phyloP scores from a whole-genome alignment of 1,284 basidiomycete species.

The Heimioporus retisporus region DNA sequence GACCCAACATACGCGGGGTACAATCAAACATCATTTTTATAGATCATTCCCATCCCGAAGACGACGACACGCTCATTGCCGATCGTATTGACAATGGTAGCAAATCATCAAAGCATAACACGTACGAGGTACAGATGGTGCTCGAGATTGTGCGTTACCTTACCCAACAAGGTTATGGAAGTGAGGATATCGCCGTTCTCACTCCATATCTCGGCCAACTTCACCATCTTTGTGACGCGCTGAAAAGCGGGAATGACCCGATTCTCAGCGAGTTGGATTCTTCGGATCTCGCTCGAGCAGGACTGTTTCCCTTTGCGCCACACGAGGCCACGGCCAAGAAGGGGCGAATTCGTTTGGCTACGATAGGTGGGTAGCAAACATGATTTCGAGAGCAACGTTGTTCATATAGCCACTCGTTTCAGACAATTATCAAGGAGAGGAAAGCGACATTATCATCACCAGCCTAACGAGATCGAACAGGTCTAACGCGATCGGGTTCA shows the following conservation, averaged over 20 bases:
- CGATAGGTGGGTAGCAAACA: conserved; percentile 58
- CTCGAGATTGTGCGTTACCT: conserved; percentile 73
- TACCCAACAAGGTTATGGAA: conserved; percentile 71
- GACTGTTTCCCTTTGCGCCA: background rate
- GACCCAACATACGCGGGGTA: conserved; percentile 62
- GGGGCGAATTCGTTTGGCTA: conserved; percentile 58
- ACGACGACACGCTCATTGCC: conserved; percentile 47
- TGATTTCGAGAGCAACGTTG: background rate
- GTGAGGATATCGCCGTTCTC: conserved; percentile 65
- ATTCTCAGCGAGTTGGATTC: conserved; percentile 71
- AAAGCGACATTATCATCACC: conserved; percentile 70
- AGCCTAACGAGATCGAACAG: conserved; percentile 68
- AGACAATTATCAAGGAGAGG: conserved; percentile 78
- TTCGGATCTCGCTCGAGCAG: conserved; percentile 28
- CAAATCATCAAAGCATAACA: conserved; percentile 68
- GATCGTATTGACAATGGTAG: conserved; percentile 56
- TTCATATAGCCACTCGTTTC: background rate
- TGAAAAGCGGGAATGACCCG: conserved; percentile 63
- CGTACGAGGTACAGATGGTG: conserved; percentile 66
- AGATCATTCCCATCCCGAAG: conserved; percentile 64
- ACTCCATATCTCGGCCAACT: conserved; percentile 78
- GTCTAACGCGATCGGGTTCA: conserved; percentile 68
- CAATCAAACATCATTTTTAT: conserved; percentile 69
- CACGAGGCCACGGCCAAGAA: conserved; percentile 3
- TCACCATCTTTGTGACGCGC: conserved; percentile 52